Percentiles rank a stretch among this genome's conserved stretches.
Conservation (phyloP, 2,329 filamentous ascomycete species). For the Apiospora pterosperma region DNA sequence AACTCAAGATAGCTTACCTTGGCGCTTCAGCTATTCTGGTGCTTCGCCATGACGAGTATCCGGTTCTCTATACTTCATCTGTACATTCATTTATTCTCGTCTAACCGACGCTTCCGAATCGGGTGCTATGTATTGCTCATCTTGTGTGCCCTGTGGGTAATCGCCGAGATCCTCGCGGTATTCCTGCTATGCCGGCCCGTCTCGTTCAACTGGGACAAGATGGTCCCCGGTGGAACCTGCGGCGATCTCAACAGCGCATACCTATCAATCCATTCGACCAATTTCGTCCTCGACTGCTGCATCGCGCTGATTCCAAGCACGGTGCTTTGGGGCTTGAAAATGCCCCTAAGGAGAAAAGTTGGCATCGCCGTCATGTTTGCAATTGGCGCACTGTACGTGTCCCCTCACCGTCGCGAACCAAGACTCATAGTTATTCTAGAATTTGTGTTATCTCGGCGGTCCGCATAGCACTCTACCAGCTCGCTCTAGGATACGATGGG, state of each 20-base stretch:
- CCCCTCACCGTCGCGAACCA: too few species aligned
- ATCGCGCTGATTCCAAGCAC: background rate
- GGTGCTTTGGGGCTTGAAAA: background rate
- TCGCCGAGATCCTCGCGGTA: background rate
- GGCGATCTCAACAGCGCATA: background rate
- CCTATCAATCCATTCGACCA: background rate
- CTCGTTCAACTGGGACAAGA: background rate
- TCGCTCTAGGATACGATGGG: background rate
- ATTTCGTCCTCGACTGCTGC: background rate
- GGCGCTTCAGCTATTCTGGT: background rate
- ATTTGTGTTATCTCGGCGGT: background rate
- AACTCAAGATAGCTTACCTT: background rate
- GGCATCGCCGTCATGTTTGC: background rate
- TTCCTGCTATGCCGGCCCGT: background rate
- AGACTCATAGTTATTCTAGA: background rate
- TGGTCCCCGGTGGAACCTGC: background rate
- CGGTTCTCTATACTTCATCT: background rate
- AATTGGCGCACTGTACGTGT: background rate
- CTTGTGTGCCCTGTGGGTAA: background rate
- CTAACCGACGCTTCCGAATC: background rate
- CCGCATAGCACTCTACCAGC: background rate
- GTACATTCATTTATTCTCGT: background rate
- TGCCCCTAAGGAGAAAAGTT: background rate
- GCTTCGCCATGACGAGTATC: background rate
- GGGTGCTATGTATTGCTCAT: background rate